Base-by-base conservation (phyloP, 495 filamentous ascomycete genomes). In the Rhizodiscina lignyota region DNA sequence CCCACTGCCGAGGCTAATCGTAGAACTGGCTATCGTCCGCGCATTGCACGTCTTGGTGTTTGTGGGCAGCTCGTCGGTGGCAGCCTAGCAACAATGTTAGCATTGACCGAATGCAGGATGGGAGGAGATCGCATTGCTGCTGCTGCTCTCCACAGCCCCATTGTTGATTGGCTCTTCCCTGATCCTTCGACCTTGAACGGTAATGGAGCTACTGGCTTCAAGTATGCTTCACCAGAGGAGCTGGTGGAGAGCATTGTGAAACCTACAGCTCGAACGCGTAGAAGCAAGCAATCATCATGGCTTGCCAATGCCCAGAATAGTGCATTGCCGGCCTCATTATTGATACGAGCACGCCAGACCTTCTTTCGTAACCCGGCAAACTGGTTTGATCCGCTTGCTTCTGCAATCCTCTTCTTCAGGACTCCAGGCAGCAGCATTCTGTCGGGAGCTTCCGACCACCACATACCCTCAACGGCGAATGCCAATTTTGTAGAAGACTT, bases 301-400 rank as follows among this genome's bases (percentile, higher is more conserved):
- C n/a, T n/a, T n/a, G n/a, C n/a, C n/a, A n/a, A n/a, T n/a, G n/a
- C n/a, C n/a, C n/a, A n/a, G 38, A 50, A 20, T 11, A 5, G 5
- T 8, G 20, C 21, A n/a, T 11, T 28, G 10, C 17, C 21, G 39
- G 43, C n/a, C 26, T 49, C 5, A 17, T 15, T 12, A n/a, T 27
- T 18, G 29, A 27, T 60, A 4, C 48, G 51, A 0, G 54, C 61
- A 3, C 54, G 66, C 10, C 47, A 53, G 15, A 16, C 39, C 2
- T 48, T 66, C 17, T 76, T 76, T 44, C 17, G 47, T 2, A 58
- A 53, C 2, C 57, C 62, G 5, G 62, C 66, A 35, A 43, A 60
- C 11, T 70, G 58, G 43, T 72, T 72, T 29, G 70, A 74, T 40
- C 53, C 68, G 1, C 74, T 76, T 42, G 70, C 71, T 1, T 72